Evolutionary conservation across 208 protist genomes (phyloP).

Genomic region (Histomonas meleagridis): DNA sequence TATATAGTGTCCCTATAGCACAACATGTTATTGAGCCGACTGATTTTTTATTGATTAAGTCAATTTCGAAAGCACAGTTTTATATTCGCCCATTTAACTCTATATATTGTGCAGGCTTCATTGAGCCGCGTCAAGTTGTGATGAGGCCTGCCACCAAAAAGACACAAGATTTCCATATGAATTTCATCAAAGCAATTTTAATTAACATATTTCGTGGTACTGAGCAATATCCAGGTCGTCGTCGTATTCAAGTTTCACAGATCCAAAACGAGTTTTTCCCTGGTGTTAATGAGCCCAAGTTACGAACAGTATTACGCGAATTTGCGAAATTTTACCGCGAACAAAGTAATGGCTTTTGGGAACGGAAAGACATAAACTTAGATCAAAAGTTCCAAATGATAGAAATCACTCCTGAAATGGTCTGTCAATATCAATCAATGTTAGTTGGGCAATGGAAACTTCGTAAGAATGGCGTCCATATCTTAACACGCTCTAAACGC

Average conservation of each 20-base stretch:
- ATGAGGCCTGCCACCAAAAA: neutral
- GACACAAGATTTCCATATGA: neutral
- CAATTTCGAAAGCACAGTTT: neutral
- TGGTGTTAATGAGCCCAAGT: neutral
- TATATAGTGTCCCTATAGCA: neutral
- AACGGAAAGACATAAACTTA: neutral
- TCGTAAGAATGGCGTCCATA: neutral
- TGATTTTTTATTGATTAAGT: neutral
- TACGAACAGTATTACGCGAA: neutral
- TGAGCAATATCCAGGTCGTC: neutral
- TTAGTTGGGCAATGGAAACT: neutral
- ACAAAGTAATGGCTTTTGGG: neutral
- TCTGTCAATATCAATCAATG: constrained; percentile 31
- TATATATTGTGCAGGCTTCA: neutral
- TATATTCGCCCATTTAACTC: neutral
- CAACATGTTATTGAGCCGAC: neutral
- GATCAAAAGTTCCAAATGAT: neutral
- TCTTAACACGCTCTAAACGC: neutral
- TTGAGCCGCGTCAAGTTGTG: neutral
- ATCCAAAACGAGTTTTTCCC: constrained; percentile 4
- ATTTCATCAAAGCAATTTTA: constrained; percentile 20
- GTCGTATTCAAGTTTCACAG: neutral
- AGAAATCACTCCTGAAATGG: neutral
- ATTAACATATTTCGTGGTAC: constrained; percentile 31
- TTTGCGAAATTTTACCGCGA: neutral